Percentiles rank a stretch among this genome's conserved stretches.
Evolutionary conservation across 140 eudicot genomes (phyloP).

Genomic region (Erigeron philadelphicus): DNA sequence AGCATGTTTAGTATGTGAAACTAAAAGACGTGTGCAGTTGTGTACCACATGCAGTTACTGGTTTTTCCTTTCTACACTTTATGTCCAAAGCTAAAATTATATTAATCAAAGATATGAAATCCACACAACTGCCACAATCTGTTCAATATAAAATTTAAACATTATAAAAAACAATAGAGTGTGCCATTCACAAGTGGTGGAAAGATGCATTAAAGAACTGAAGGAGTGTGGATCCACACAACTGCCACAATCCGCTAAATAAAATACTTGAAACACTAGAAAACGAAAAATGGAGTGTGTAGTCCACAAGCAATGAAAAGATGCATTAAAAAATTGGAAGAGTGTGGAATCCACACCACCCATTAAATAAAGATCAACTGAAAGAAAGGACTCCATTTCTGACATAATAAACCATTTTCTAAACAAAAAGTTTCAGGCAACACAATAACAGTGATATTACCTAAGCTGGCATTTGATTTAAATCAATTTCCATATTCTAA

Average conservation of each 20-base stretch:
- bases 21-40: too few species aligned
- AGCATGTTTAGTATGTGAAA: too few species aligned
- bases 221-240: conserved; percentile 23
- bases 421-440: conserved; percentile 16
- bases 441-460: conserved; percentile 3
- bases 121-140: conserved; percentile 8
- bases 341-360: conserved; percentile 29
- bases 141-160: background rate
- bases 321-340: conserved; percentile 12
- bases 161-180: background rate
- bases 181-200: conserved; percentile 10
- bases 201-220: background rate
- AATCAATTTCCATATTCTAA: background rate
- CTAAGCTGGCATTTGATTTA: background rate
- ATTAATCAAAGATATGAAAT: background rate
- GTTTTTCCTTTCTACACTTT: too few species aligned
- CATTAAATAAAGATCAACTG: conserved; percentile 7
- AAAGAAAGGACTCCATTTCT: background rate
- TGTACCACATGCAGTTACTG: too few species aligned
- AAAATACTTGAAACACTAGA: background rate
- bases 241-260: too few species aligned
- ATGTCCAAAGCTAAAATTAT: background rate
- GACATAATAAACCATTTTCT: conserved; percentile 15
- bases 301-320: background rate
- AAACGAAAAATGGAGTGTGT: background rate